These are phyloP conservation scores for Neodidymelliopsis sp. DNA, from an alignment of 2,329 filamentous ascomycete genomes.

Conservation along the genomic window DNA sequence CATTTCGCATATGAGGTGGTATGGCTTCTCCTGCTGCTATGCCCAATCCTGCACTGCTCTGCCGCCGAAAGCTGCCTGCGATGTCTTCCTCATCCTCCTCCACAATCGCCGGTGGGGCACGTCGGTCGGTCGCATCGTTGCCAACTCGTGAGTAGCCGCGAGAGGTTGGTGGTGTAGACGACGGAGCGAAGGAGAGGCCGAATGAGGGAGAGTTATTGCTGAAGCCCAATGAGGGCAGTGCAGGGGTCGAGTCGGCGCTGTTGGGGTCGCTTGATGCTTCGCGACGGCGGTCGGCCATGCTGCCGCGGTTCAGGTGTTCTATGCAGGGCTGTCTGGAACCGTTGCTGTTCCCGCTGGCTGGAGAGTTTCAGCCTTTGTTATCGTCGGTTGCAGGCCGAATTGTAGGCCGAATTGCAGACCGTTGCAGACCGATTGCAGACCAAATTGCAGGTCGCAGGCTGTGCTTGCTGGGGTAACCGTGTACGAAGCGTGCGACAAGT, in stretches of 20 bases:
- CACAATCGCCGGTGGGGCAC: constrained; percentile 36
- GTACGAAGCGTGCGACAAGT: constrained; percentile 10
- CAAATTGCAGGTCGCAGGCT: constrained; percentile 3
- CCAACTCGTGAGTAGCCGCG: constrained; percentile 47
- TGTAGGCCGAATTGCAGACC: too few species aligned
- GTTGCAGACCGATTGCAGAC: too few species aligned
- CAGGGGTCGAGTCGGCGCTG: constrained; percentile 36
- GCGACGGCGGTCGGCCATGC: constrained; percentile 42
- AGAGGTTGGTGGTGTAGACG: constrained; percentile 34
- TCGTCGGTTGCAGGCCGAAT: too few species aligned
- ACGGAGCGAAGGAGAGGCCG: constrained; percentile 30
- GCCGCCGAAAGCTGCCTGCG: constrained; percentile 30
- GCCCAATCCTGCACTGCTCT: constrained; percentile 42
- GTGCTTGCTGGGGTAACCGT: constrained; percentile 9
- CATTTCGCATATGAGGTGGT: constrained; percentile 7
- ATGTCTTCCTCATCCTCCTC: constrained; percentile 44
- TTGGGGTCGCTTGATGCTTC: constrained; percentile 39
- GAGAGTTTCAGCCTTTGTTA: constrained; percentile 15
- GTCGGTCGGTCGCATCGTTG: constrained; percentile 45
- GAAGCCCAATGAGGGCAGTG: constrained; percentile 40
- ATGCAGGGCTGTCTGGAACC: constrained; percentile 8
- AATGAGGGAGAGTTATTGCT: constrained; percentile 28
- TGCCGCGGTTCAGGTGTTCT: constrained; percentile 12
- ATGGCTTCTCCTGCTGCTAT: constrained; percentile 36
- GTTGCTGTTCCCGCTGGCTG: constrained; percentile 13